Conservation (phyloP, 192 early-diverging fungal genomes). For the Podila verticillata region DNA sequence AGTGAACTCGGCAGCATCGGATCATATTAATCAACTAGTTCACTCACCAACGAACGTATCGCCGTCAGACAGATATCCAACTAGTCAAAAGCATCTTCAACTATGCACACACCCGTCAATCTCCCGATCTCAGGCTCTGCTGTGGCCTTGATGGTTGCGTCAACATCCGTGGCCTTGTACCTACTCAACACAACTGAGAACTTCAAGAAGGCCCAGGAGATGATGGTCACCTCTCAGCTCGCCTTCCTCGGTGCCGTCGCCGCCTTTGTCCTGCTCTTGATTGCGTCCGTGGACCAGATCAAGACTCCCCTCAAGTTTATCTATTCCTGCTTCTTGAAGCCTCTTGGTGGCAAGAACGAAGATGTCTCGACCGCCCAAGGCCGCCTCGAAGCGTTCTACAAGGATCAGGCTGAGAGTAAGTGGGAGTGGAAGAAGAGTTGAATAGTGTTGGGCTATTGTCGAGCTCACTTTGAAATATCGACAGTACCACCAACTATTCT, state of each 20-base stretch:
- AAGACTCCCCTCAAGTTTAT: slow-evolving; percentile 63
- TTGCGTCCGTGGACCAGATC: slow-evolving; percentile 52
- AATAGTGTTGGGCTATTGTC: background rate
- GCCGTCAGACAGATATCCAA: too few relatives aligned
- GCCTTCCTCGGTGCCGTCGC: slow-evolving; percentile 30
- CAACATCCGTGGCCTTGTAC: slow-evolving; percentile 40
- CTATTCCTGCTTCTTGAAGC: slow-evolving; percentile 82
- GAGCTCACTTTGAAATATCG: background rate
- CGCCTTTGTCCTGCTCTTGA: slow-evolving; percentile 30
- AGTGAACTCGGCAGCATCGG: too few relatives aligned
- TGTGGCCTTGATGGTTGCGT: slow-evolving; percentile 32
- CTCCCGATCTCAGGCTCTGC: slow-evolving; percentile 6
- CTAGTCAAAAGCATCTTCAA: too few relatives aligned
- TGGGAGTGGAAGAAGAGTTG: background rate
- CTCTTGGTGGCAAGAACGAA: slow-evolving; percentile 64
- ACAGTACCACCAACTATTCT: too few relatives aligned
- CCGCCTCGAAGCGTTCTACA: slow-evolving; percentile 83
- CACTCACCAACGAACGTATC: too few relatives aligned
- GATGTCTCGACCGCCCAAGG: slow-evolving; percentile 66
- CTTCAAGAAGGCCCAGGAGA: slow-evolving; percentile 46
- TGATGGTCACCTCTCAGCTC: slow-evolving; percentile 39
- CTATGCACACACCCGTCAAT: too few relatives aligned
- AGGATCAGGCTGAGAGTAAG: slow-evolving; percentile 76
- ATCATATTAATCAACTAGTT: too few relatives aligned
- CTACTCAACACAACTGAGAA: slow-evolving; percentile 44